Conservation (phyloP, 352 stramenopile species). For the Phytopythium aichiense region DNA sequence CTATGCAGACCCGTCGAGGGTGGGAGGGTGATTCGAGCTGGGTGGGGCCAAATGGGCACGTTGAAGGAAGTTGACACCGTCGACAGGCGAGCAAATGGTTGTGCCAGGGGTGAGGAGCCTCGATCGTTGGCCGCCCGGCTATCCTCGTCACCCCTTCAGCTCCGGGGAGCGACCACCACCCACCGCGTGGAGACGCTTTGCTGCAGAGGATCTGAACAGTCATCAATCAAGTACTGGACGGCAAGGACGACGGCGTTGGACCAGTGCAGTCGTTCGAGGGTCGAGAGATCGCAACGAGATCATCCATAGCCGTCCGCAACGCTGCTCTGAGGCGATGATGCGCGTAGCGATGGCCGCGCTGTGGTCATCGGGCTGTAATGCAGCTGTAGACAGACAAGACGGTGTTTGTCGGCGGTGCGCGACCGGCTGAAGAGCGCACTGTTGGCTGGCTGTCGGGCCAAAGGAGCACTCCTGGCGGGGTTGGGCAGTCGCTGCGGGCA, state of each 20-base stretch:
- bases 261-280: not conserved
- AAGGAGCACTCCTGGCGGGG: not conserved
- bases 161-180: not conserved
- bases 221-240: not conserved
- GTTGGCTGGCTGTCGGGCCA: not conserved
- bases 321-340: not conserved
- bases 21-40: not conserved
- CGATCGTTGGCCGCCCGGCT: not conserved
- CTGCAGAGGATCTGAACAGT: not conserved
- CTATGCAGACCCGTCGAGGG: not conserved
- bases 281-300: not conserved
- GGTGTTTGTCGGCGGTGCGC: not conserved
- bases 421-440: not conserved
- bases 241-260: not conserved
- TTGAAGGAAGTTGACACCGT: not conserved
- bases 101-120: not conserved
- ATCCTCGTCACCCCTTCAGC: not conserved
- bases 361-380: not conserved
- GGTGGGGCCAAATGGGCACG: not conserved
- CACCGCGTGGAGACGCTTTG: not conserved
- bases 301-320: not conserved
- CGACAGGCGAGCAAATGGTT: not conserved
- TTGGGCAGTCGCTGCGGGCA: not conserved
- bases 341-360: not conserved
- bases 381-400: not conserved